phyloP scores from a whole-genome alignment of 2,329 filamentous ascomycete species.

The Emericellopsis cladophorae region DNA sequence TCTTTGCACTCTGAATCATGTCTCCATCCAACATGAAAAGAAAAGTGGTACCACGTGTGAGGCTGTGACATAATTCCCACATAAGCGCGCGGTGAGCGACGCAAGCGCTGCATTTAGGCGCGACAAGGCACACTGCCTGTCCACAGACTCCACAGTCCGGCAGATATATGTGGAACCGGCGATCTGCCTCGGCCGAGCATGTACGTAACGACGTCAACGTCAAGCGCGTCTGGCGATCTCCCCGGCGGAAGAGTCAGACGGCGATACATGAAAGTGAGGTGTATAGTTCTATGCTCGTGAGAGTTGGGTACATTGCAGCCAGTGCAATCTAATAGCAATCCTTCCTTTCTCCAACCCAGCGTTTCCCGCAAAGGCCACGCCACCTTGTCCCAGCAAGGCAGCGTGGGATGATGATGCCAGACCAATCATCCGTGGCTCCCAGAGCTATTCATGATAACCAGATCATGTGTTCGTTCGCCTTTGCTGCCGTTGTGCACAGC shows the following conservation, averaged over 20 bases:
- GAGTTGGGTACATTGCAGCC: neutral
- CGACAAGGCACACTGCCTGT: neutral
- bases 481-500: neutral
- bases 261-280: neutral
- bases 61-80: too few relatives aligned
- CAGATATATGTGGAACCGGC: neutral
- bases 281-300: neutral
- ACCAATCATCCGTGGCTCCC: neutral
- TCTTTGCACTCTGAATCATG: too few relatives aligned
- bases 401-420: neutral
- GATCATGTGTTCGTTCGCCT: neutral
- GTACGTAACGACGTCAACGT: neutral
- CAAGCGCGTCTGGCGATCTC: neutral
- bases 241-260: neutral
- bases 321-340: neutral
- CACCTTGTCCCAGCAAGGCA: neutral
- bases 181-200: too few relatives aligned
- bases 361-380: neutral
- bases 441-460: neutral
- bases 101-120: neutral
- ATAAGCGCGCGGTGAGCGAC: neutral
- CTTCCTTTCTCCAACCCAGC: neutral
- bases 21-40: neutral
- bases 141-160: neutral
- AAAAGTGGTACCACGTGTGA: neutral